Percentiles rank a stretch among this genome's conserved stretches.
These are phyloP conservation scores for Plasmodium ovale DNA, from an alignment of 169 alveolate species.

Conservation along the genomic window DNA sequence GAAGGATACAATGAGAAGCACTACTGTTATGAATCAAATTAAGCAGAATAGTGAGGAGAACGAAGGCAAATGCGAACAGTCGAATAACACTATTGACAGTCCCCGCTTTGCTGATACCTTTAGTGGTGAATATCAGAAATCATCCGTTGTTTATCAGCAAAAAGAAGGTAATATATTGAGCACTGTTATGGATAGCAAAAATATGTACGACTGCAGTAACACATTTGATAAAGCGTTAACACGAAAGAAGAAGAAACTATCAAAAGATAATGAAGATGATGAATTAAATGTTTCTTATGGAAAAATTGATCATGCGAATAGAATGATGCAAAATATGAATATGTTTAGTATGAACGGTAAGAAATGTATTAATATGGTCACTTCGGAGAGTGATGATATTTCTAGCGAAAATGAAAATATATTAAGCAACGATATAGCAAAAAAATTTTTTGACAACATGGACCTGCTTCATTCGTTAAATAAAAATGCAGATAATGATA, in stretches of 20 bases:
- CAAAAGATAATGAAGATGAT: neutral
- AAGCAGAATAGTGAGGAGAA: neutral
- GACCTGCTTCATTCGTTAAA: neutral
- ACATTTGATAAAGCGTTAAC: neutral
- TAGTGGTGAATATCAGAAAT: neutral
- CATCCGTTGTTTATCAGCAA: neutral
- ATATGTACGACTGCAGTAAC: neutral
- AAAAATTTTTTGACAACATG: conserved; percentile 15
- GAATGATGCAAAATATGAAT: neutral
- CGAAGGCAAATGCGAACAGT: neutral
- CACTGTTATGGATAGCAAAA: conserved; percentile 3
- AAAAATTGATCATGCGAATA: no score
- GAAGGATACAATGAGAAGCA: neutral
- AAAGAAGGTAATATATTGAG: neutral
- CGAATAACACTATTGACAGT: neutral
- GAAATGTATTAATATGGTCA: neutral
- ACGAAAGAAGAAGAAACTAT: neutral
- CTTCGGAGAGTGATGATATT: neutral
- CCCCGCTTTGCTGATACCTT: neutral
- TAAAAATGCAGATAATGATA: neutral
- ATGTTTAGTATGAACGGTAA: neutral
- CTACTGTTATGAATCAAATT: no score
- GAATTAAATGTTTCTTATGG: neutral
- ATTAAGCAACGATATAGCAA: conserved; percentile 10
- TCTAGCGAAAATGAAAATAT: neutral